These are phyloP conservation scores for Pezicula carpinea DNA, from an alignment of 2,329 filamentous ascomycete species.

Conservation along the genomic window DNA sequence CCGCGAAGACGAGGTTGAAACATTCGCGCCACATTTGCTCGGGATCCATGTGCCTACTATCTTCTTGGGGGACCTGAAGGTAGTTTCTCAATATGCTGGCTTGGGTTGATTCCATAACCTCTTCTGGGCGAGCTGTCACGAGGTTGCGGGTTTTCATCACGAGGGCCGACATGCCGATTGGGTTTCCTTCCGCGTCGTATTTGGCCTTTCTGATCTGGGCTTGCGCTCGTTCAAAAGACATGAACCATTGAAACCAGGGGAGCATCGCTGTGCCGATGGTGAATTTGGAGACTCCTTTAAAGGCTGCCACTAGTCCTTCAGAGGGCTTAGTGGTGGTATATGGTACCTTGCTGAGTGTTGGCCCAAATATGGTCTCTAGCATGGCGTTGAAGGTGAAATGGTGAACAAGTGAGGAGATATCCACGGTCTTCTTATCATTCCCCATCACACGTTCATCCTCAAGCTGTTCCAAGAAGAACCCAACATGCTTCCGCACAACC, in stretches of 20 bases:
- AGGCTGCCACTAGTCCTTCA: neutral
- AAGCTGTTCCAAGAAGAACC: neutral
- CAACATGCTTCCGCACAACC: slow-evolving; percentile 1
- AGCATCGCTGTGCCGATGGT: neutral
- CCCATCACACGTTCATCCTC: neutral
- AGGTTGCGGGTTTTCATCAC: neutral
- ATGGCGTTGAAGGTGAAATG: slow-evolving; percentile 6
- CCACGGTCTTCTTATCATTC: neutral
- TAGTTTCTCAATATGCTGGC: slow-evolving; percentile 2
- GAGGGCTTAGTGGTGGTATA: neutral
- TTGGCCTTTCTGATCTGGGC: neutral
- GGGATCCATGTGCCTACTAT: slow-evolving; percentile 2
- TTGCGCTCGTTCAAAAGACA: neutral
- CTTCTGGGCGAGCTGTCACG: neutral
- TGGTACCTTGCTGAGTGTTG: neutral
- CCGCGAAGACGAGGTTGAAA: slow-evolving; percentile 5
- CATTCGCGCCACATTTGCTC: neutral
- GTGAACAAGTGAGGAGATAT: slow-evolving; percentile 2
- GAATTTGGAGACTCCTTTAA: neutral
- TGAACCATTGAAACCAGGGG: slow-evolving; percentile 1
- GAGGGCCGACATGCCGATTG: slow-evolving; percentile 1
- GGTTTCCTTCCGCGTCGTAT: neutral
- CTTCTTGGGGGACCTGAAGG: neutral
- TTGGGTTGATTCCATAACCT: neutral
- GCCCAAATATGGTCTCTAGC: slow-evolving; percentile 4